Conservation (phyloP, 2,329 filamentous ascomycete species). For the Aspergillus sp. region DNA sequence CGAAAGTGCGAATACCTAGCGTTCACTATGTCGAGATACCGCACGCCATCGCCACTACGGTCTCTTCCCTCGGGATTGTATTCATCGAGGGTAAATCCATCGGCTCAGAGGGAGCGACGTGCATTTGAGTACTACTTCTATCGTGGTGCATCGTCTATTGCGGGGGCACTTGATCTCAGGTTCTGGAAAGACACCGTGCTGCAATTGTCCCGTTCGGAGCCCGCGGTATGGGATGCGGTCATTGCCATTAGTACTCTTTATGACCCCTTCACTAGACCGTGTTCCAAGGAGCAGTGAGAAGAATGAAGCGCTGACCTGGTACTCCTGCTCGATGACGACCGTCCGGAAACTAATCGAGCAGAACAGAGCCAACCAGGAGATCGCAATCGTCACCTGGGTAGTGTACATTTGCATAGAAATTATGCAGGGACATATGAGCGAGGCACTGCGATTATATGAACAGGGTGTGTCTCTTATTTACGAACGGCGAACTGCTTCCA, state of each 20-base stretch:
- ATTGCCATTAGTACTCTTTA: constrained; percentile 31
- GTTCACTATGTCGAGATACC: constrained; percentile 1
- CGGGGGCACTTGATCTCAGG: constrained; percentile 26
- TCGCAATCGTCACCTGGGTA: constrained; percentile 25
- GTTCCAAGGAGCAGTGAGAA: constrained; percentile 8
- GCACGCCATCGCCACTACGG: constrained; percentile 2
- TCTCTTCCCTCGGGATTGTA: constrained; percentile 9
- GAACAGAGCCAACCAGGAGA: constrained; percentile 16
- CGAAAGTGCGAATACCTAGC: constrained; percentile 28
- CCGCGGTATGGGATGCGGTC: constrained; percentile 35
- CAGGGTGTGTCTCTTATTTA: constrained; percentile 21
- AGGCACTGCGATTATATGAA: constrained; percentile 19
- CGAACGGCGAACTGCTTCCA: constrained; percentile 8
- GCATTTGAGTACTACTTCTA: constrained; percentile 35
- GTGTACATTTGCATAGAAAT: constrained; percentile 30
- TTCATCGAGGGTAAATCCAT: too few relatives aligned
- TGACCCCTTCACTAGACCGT: constrained; percentile 9
- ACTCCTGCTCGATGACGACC: constrained; percentile 23
- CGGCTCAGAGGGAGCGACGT: constrained; percentile 22
- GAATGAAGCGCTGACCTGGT: constrained; percentile 21
- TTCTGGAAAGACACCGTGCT: constrained; percentile 33
- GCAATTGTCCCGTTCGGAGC: constrained; percentile 28
- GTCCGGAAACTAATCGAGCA: constrained; percentile 19
- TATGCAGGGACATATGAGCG: constrained; percentile 17
- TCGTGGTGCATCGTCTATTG: constrained; percentile 22